Conservation (phyloP, 169 alveolate genomes). For the Plasmodium cynomolgi region DNA sequence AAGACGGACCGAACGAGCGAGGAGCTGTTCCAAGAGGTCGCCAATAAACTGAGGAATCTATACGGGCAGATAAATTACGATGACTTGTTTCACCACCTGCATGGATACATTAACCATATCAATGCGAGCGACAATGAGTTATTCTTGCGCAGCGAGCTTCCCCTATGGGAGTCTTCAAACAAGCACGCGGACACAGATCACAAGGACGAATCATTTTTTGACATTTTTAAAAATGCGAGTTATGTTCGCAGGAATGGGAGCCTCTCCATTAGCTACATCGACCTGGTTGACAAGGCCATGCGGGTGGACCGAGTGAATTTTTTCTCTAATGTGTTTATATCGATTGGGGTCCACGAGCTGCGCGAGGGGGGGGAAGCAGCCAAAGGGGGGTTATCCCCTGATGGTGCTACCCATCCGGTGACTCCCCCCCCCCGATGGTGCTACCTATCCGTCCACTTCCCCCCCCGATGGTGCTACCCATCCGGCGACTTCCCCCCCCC, state of each 20-base stretch:
- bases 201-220: constrained; percentile 28
- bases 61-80: constrained; percentile 66
- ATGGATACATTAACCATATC: constrained; percentile 36
- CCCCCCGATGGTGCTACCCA: not conserved
- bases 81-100: constrained; percentile 59
- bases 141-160: constrained; percentile 18
- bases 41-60: constrained; percentile 36
- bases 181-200: not conserved
- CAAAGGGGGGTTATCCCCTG: too few relatives aligned
- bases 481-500: not conserved
- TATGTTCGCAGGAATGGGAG: constrained; percentile 69
- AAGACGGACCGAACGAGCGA: constrained; percentile 65
- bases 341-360: constrained; percentile 70
- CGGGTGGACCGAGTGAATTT: constrained; percentile 30
- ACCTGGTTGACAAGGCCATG: not conserved
- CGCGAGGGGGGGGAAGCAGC: not conserved
- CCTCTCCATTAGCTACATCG: constrained; percentile 45
- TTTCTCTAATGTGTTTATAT: constrained; percentile 62
- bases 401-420: not conserved
- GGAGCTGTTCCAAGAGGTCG: constrained; percentile 29
- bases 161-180: not conserved
- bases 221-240: constrained; percentile 42
- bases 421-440: not conserved
- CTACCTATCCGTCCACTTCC: too few relatives aligned
- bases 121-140: constrained; percentile 46